A percentile compares a stretch with the other conserved stretches of the same genome.
Conservation (phyloP, 2,329 filamentous ascomycete species). For the Conoideocrella luteorostrata region DNA sequence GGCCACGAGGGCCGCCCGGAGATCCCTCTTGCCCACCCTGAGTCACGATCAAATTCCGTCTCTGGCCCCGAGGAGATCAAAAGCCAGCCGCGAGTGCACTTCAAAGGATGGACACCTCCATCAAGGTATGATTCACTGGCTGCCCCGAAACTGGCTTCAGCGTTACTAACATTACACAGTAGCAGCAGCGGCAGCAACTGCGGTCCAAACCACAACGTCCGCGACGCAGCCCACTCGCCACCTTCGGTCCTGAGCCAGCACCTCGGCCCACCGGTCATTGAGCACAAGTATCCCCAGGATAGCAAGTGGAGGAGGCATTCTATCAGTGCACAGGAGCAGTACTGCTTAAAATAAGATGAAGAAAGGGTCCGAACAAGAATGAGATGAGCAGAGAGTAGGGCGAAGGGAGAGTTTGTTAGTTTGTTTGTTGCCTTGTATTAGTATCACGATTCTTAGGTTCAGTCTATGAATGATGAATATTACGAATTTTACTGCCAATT, state of each 20-base stretch:
- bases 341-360: conserved; percentile 14
- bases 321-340: conserved; percentile 25
- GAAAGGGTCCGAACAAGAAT: too few species aligned
- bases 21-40: conserved; percentile 7
- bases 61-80: conserved; percentile 3
- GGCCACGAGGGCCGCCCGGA: conserved; percentile 2
- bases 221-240: conserved; percentile 19
- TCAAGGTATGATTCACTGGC: not conserved
- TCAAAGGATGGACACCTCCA: not conserved
- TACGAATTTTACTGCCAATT: too few species aligned
- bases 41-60: conserved; percentile 2
- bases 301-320: conserved; percentile 22
- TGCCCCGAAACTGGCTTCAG: too few species aligned
- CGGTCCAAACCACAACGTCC: conserved; percentile 6
- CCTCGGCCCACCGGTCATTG: conserved; percentile 20
- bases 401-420: too few species aligned
- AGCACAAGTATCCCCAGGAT: conserved; percentile 24
- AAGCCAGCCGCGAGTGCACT: conserved; percentile 1
- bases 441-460: not conserved
- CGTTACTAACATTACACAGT: not conserved
- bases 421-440: not conserved
- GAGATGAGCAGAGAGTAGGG: conserved; percentile 4
- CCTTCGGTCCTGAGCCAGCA: conserved; percentile 19
- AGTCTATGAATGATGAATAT: conserved; percentile 1
- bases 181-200: not conserved